Conservation (phyloP, 2,329 filamentous ascomycete species). For the Dactylellina drechsleri region DNA sequence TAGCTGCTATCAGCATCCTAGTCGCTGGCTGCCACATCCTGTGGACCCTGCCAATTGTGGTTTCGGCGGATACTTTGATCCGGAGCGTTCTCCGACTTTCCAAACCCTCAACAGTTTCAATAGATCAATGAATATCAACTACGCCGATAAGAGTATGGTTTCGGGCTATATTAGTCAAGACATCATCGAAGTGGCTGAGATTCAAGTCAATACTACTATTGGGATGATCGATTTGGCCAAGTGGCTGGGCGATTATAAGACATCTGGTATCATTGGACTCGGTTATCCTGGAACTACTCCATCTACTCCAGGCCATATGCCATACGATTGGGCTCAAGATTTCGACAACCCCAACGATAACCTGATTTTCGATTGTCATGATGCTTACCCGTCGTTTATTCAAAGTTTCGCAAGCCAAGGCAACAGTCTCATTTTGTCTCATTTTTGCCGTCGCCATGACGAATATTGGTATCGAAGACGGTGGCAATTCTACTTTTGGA, state of each 20-base stretch:
- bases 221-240: not conserved
- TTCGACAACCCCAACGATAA: not conserved
- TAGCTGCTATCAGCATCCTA: not conserved
- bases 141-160: conserved; percentile 11
- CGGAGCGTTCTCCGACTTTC: conserved; percentile 14
- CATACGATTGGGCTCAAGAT: conserved; percentile 30
- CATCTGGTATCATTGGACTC: conserved; percentile 39
- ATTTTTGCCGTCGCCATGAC: conserved; percentile 36
- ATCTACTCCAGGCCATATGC: conserved; percentile 12
- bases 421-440: conserved; percentile 26
- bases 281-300: conserved; percentile 47
- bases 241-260: conserved; percentile 28
- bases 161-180: conserved; percentile 33
- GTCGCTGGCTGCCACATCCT: not conserved
- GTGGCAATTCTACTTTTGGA: no score
- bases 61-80: conserved; percentile 24
- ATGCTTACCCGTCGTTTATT: conserved; percentile 38
- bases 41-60: not conserved
- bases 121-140: conserved; percentile 6
- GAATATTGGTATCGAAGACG: not conserved
- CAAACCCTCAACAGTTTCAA: conserved; percentile 15
- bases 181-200: conserved; percentile 25
- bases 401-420: conserved; percentile 24
- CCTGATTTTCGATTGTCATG: conserved; percentile 36
- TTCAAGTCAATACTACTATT: conserved; percentile 28